Evolutionary conservation across 2,329 filamentous ascomycete genomes (phyloP).

Genomic region (Sporothrix schenckii): DNA sequence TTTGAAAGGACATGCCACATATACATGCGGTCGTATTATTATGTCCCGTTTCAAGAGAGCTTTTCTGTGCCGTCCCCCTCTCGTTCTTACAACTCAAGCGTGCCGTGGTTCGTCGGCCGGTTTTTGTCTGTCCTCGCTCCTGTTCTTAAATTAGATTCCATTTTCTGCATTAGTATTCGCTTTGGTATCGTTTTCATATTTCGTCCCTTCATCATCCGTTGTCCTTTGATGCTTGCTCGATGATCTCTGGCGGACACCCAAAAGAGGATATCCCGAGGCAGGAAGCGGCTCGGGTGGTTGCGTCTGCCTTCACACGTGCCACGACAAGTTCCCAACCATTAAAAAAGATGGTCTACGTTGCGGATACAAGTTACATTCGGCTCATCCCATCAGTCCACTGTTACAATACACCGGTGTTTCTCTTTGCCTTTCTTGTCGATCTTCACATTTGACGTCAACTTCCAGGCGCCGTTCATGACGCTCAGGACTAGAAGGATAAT

Average conservation of each 20-base stretch:
- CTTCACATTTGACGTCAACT: neutral
- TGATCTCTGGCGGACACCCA: neutral
- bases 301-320: conserved; percentile 1
- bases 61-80: conserved; percentile 16
- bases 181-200: neutral
- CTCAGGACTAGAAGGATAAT: neutral
- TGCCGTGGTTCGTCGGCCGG: conserved; percentile 12
- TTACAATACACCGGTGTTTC: neutral
- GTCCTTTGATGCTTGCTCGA: neutral
- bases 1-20: neutral
- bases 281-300: conserved; percentile 21
- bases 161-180: neutral
- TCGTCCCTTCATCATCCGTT: neutral
- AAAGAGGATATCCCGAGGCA: conserved; percentile 11
- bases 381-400: neutral
- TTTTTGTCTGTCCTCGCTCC: neutral
- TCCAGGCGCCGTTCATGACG: too few relatives aligned
- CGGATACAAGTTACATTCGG: conserved; percentile 9
- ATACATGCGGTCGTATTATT: neutral
- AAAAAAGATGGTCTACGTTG: neutral
- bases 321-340: neutral
- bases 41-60: conserved; percentile 15
- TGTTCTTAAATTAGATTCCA: neutral
- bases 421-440: neutral
- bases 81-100: conserved; percentile 17